Evolutionary conservation across 768 basidiomycete genomes (phyloP).

Genomic region (Russula vinacea): DNA sequence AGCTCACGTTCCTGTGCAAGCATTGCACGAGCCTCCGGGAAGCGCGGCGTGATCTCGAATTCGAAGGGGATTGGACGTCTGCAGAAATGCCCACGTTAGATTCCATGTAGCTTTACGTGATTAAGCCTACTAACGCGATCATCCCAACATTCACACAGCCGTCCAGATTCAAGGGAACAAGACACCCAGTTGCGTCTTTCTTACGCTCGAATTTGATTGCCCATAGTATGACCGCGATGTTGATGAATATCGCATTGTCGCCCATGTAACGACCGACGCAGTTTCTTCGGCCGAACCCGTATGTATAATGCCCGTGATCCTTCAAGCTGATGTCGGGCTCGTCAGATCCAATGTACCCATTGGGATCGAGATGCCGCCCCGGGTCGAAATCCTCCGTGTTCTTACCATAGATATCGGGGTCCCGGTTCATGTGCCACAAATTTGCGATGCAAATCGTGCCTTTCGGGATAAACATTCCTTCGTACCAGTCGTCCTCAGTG

Average conservation of each 20-base stretch:
- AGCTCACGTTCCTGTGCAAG: conserved; percentile 5
- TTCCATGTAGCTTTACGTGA: background rate
- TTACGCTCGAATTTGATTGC: background rate
- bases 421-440: background rate
- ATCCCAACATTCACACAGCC: background rate
- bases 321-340: background rate
- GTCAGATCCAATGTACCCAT: background rate
- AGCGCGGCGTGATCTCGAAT: background rate
- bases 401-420: background rate
- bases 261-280: background rate
- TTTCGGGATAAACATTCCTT: conserved; percentile 6
- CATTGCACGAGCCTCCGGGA: background rate
- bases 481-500: conserved; percentile 1
- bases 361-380: background rate
- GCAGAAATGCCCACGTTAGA: background rate
- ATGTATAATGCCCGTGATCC: background rate
- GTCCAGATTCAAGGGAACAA: conserved; percentile 1
- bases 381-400: background rate
- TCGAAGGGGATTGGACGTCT: background rate
- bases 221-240: background rate
- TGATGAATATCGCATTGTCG: background rate
- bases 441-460: background rate
- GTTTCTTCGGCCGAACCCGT: background rate
- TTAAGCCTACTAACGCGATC: background rate
- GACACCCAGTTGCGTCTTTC: background rate